Conservation (phyloP, 176 grass and related monocot genomes). For the Pharus latifolius region DNA sequence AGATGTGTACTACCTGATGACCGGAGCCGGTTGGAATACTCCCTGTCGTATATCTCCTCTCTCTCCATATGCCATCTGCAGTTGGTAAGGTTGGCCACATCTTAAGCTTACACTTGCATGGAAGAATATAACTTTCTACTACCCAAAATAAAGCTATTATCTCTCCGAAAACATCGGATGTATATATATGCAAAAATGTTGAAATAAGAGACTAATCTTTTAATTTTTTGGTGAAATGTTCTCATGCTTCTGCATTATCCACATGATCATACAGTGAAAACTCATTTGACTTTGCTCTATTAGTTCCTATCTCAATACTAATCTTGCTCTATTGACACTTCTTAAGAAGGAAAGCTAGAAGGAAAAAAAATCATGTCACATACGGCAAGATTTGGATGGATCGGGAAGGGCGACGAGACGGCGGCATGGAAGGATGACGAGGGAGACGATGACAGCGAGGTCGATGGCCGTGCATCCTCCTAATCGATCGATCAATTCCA, state of each 20-base stretch:
- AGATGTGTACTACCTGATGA: slow-evolving; percentile 30
- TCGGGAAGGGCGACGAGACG: slow-evolving; percentile 24
- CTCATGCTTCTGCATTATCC: background rate
- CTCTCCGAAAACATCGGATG: no score
- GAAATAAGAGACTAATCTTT: background rate
- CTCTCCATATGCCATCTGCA: slow-evolving; percentile 38
- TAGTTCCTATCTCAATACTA: background rate
- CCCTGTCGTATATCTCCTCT: slow-evolving; percentile 27
- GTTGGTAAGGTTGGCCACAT: background rate
- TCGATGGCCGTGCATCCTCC: slow-evolving; percentile 47
- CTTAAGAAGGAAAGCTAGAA: no score
- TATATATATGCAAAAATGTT: no score
- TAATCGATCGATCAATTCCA: slow-evolving; percentile 15
- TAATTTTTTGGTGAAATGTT: background rate
- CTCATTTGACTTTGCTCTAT: background rate
- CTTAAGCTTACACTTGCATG: slow-evolving; percentile 3
- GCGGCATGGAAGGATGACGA: slow-evolving; percentile 27
- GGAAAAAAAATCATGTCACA: background rate
- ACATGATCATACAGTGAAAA: background rate
- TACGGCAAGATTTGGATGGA: slow-evolving; percentile 41
- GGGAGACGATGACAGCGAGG: slow-evolving; percentile 41
- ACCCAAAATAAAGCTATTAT: no score
- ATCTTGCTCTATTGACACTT: no score
- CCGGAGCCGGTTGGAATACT: slow-evolving; percentile 28
- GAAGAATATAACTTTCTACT: background rate